Base-by-base conservation (phyloP, 176 grass and related monocot species). In the Triticum timopheevii region DNA sequence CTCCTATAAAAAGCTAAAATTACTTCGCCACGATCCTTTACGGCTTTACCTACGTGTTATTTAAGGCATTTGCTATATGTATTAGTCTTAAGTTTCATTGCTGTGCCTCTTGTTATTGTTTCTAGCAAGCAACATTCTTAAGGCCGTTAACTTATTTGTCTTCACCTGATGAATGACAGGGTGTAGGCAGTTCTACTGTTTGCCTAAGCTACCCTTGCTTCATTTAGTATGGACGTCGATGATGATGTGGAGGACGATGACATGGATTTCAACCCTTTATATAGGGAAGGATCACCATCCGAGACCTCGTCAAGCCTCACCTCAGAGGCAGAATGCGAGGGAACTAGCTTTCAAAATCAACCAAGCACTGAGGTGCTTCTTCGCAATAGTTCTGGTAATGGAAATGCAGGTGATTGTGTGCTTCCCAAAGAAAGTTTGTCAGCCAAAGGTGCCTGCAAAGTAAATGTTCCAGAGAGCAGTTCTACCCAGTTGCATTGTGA, bases 201-300 rank as follows among this genome's bases (percentile, higher is more conserved):
- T 86, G 40, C 17, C 31, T 42, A 38, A 83, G 68, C 28, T 63
- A 40, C 30, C 20, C 40, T 82, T 72, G 65, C 20, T 23, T 54
- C 67, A 45, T 83, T 69, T 39, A 71, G 58, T 88, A 98, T 95
- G 93, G 93, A 94, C 82, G 88, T 85, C 20, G 90, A 95, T 65
- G 93, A 98, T 79, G 96, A 90, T 1, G 56, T 94, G 66, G 92
- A 96, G 62, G 97, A 96, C 2, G 93, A 98, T 82, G 97, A 96
- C 78, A 79, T 98, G 61, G 97, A 96, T 86, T 96, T 96, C 78
- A 86, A 86, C 69, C 97, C 92, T 61, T 93, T 94, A 59, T 76
- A 89, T 65, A 92, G 88, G 73, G 90, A 95, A 66, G 92, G 88
- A 38, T 86, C 92, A 31, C 88, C 76, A 3, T 98, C 97, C n/a